These are phyloP conservation scores for Syzygium aqueum DNA, from an alignment of 345 rosid species.

Conservation along the genomic window DNA sequence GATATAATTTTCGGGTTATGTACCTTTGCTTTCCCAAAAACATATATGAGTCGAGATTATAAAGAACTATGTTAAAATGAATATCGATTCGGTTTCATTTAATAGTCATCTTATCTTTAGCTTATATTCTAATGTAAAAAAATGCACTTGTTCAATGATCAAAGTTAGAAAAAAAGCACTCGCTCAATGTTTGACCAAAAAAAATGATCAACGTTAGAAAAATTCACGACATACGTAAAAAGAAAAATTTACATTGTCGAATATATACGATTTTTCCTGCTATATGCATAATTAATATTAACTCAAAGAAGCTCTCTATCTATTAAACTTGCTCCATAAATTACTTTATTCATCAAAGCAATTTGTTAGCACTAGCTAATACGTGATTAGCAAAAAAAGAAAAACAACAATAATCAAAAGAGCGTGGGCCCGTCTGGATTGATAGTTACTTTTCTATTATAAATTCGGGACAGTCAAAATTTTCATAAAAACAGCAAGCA, in stretches of 20 bases:
- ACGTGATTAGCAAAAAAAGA: neutral
- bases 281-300: neutral
- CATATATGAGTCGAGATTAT: too few relatives aligned
- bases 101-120: neutral
- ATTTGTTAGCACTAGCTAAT: neutral
- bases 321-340: accelerated
- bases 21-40: too few relatives aligned
- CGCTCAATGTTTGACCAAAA: neutral
- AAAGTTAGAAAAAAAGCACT: neutral
- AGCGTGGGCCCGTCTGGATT: neutral
- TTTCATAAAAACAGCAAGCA: neutral
- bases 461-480: neutral
- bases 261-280: too few relatives aligned
- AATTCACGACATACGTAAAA: accelerated
- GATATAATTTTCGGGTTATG: too few relatives aligned
- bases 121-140: neutral
- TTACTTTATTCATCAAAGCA: neutral
- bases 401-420: neutral
- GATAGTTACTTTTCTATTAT: neutral
- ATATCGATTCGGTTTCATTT: neutral
- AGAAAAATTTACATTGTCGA: neutral
- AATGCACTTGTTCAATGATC: neutral
- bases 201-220: neutral
- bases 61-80: too few relatives aligned
- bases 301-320: neutral